Conservation (phyloP, 2,329 filamentous ascomycete genomes). For the Cladophialophora immunda region DNA sequence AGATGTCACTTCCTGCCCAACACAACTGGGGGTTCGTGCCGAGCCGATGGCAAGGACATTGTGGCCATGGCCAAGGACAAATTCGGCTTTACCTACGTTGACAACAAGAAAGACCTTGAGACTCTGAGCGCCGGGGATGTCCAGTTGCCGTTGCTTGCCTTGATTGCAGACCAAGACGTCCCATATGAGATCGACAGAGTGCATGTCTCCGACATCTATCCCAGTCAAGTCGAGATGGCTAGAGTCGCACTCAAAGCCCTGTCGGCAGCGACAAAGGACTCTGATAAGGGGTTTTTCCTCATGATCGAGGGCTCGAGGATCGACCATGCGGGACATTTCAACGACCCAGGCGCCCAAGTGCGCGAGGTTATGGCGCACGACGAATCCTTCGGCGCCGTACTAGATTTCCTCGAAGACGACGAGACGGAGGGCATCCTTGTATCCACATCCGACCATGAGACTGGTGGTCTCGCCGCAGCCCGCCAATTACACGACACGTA, state of each 20-base stretch:
- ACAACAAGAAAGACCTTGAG: conserved; percentile 78
- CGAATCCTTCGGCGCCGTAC: conserved; percentile 79
- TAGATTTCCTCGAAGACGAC: conserved; percentile 83
- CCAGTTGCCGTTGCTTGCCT: conserved; percentile 81
- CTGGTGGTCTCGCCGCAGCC: conserved; percentile 84
- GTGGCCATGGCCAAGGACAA: conserved; percentile 76
- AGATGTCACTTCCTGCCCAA: conserved; percentile 93
- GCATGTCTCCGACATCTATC: conserved; percentile 80
- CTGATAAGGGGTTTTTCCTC: conserved; percentile 93
- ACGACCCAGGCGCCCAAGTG: conserved; percentile 84
- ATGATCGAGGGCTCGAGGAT: conserved; percentile 98
- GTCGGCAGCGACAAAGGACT: conserved; percentile 80
- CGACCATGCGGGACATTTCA: conserved; percentile 89
- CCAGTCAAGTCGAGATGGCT: conserved; percentile 91
- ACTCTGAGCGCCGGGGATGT: conserved; percentile 70
- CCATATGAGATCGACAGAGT: conserved; percentile 93
- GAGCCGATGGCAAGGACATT: conserved; percentile 79
- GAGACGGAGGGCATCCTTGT: conserved; percentile 78
- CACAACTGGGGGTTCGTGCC: conserved; percentile 79
- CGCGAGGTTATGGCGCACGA: conserved; percentile 97
- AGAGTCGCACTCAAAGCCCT: conserved; percentile 80
- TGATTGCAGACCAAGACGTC: conserved; percentile 83
- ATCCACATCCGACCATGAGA: conserved; percentile 94
- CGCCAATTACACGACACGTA: conserved; percentile 72
- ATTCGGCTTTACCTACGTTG: conserved; percentile 78